Base-by-base conservation (phyloP, 345 rosid species). In the Salix purpurea region DNA sequence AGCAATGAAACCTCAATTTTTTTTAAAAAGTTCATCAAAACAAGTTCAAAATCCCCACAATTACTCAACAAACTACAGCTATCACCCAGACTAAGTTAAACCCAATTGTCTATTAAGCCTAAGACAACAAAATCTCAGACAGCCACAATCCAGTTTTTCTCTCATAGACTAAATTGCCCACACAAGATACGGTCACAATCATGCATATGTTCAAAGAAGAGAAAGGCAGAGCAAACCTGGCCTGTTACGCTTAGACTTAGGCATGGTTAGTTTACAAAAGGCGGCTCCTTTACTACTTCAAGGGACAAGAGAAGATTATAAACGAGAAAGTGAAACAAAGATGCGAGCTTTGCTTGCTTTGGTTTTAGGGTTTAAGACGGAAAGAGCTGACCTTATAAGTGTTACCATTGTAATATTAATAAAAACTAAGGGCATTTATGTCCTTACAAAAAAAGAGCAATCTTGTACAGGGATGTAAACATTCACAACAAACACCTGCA, bases 161-260 rank as follows among this genome's bases (percentile, higher is more conserved):
- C 28, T 56, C 62, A 56, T 9, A 56, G 62, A 56, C 62, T 56
- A 56, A 56, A n/a, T 24, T 56, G 28, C 13, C 28, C 5, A 56
- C 19, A 24, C 48, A 24, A 36, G 24, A 28, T 24, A 21, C 8
- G 19, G 13, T 68, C 12, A 40, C 5, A 15, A 9, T 15, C n/a
- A 42, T 4, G 16, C 9, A 65, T 15, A 44, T 12, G 10, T 15
- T 40, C 16, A 6, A 5, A 23, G 32, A 28, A 18, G 60, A 64
- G 56, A 65, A 60, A 70, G 23, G 26, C 52, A 58, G 52, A 65
- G 18, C 73, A 24, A 21, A 93, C 99, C 97, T 86, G 89, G 77
- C 74, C 84, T 86, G 80, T 96, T 89, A 54, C 99, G 87, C 91
- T 92, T 96, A 32, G 99, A 96, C 88, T 93, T 96, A 13, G 99